Evolutionary conservation across 78 protist genomes (phyloP), one percentile per base, ranked within the genome.

Genomic region (Chrysochromulina tobinii): DNA sequence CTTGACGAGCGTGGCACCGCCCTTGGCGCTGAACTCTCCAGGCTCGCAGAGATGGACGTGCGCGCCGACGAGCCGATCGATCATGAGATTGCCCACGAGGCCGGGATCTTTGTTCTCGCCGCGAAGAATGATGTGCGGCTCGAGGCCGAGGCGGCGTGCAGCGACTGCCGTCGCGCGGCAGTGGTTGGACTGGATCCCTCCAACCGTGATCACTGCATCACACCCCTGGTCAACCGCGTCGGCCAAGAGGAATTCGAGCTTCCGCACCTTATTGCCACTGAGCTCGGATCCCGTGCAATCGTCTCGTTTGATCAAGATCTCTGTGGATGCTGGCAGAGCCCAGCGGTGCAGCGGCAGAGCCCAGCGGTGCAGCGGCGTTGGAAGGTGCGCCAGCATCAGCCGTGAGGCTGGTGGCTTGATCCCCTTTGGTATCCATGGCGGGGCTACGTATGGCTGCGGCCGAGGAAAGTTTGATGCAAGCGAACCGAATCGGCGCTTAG

Each of bases 131-230:
- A 90, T 58, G 53, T 64, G 54, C 0, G 79, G 18, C 27, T 90
- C 87, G 14, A 90, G n/a, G 15, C 92, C 92, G n/a, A 86, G 21
- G 20, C 51, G 20, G 53, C 86, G 69, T 1, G 92, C 92, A 0
- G 89, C 92, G 3, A 38, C 87, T 23, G 92, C 64, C 18, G 92
- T 90, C 20, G 92, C 92, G 3, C 92, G 51, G n/a, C 61, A 55
- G 27, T 90, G 92, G 75, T 90, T 90, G 23, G 77, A 58, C 87
- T 75, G 88, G n/a, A 68, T 20, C 3, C 92, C 92, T 27, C 92
- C 92, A 9, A 69, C 8, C 18, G 92, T 90, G 27, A 90, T 23
- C 5, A 90, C 54, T 1, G 48, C 18, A 27, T 79, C 87, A 53
- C 6, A 5, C 15, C 75, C 75, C 25, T 18, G 11, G 38, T 25